Percentiles rank a stretch among this genome's conserved stretches.
These are phyloP conservation scores for Thecaphora thlaspeos DNA, from an alignment of 1,284 basidiomycete genomes.

Conservation along the genomic window DNA sequence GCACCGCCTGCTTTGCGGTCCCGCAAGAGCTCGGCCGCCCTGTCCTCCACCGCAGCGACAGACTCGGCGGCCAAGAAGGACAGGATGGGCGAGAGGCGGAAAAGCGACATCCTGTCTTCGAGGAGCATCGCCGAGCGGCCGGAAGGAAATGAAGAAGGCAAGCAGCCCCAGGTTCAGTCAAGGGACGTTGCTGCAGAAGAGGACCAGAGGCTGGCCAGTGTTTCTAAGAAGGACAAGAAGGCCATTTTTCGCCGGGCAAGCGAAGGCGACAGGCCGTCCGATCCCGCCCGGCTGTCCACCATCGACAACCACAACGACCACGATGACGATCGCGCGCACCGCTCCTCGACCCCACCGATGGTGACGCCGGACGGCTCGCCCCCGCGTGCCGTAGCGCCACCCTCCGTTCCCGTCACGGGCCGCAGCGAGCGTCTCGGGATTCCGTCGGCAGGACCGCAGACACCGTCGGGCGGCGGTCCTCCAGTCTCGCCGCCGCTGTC, in stretches of 20 bases:
- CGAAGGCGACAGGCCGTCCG: neutral
- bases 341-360: constrained; percentile 1
- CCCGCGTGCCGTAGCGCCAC: no score
- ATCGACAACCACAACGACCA: neutral
- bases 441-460: neutral
- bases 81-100: neutral
- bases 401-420: no score
- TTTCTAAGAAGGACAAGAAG: neutral
- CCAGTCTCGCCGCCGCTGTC: neutral
- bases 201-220: no score
- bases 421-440: no score
- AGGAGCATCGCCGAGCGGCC: no score
- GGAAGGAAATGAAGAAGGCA: no score
- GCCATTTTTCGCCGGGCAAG: neutral
- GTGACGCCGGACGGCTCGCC: neutral
- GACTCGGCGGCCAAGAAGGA: neutral
- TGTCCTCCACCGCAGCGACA: neutral
- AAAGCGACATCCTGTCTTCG: constrained; percentile 1
- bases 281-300: neutral
- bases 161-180: neutral
- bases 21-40: constrained; percentile 19
- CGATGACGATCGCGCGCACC: neutral
- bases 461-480: neutral
- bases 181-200: no score
- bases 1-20: constrained; percentile 17